These are phyloP conservation scores for Candida awuae DNA, from an alignment of 805 yeast genomes.

Conservation along the genomic window DNA sequence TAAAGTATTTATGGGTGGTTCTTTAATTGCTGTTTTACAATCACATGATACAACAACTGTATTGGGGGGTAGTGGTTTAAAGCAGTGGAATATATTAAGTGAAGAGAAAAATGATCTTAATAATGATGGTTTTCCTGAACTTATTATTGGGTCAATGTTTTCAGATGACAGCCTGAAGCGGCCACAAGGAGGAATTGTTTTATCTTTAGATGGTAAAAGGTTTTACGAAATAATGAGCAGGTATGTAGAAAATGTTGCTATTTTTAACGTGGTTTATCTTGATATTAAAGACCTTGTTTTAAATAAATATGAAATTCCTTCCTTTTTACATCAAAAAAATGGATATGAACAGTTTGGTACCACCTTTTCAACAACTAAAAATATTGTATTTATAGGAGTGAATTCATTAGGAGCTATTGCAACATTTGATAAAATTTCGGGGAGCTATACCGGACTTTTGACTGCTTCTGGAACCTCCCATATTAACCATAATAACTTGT, in stretches of 20 bases:
- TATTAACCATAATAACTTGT: no score
- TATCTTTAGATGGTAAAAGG: conserved; percentile 14
- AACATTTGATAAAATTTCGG: conserved; percentile 24
- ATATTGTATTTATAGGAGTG: conserved; percentile 30
- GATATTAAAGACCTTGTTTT: conserved; percentile 4
- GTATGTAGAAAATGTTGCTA: neutral
- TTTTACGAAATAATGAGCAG: conserved; percentile 5
- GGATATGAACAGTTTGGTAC: conserved; percentile 39
- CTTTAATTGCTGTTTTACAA: conserved; percentile 16
- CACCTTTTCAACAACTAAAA: conserved; percentile 23
- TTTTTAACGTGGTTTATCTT: neutral
- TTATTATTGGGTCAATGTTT: conserved; percentile 39
- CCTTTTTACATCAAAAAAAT: conserved; percentile 7
- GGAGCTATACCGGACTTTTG: neutral
- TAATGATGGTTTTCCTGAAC: conserved; percentile 33
- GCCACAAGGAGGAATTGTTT: conserved; percentile 14
- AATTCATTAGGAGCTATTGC: conserved; percentile 33
- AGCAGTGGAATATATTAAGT: conserved; percentile 34
- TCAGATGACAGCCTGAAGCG: conserved; percentile 23
- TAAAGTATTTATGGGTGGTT: conserved; percentile 26
- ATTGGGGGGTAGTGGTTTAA: conserved; percentile 35
- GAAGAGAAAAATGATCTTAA: conserved; percentile 26
- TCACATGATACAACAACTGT: conserved; percentile 18
- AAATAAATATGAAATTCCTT: conserved; percentile 18
- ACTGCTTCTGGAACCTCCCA: neutral